Evolutionary conservation across 352 stramenopile species (phyloP).

Genomic region (Phytophthora idaei): DNA sequence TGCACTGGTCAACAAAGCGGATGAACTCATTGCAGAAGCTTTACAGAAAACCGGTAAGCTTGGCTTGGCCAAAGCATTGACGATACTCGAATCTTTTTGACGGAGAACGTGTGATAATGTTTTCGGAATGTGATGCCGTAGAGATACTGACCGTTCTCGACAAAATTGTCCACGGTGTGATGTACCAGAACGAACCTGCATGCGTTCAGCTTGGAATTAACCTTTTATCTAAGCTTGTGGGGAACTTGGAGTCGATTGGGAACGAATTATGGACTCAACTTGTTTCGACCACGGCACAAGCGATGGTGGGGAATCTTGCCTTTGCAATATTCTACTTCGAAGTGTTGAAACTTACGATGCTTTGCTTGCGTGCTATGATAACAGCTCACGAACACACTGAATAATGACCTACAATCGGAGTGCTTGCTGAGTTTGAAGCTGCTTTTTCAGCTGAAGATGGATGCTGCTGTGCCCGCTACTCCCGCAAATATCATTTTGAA

Average conservation of each 20-base stretch:
- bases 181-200: conserved; percentile 20
- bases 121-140: neutral
- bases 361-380: neutral
- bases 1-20: conserved; percentile 6
- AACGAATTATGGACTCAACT: conserved; percentile 16
- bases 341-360: neutral
- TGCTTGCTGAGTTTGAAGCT: conserved; percentile 32
- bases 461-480: conserved; percentile 17
- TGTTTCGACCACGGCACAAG: conserved; percentile 29
- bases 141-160: conserved; percentile 22
- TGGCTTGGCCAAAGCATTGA: neutral
- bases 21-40: neutral
- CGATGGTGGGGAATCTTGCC: conserved; percentile 24
- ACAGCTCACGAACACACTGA: conserved; percentile 29
- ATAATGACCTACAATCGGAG: conserved; percentile 19
- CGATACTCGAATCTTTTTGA: neutral
- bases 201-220: conserved; percentile 28
- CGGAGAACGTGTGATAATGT: neutral
- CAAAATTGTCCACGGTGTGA: conserved; percentile 31
- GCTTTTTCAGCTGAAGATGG: conserved; percentile 20
- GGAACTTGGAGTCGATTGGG: conserved; percentile 8
- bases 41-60: conserved; percentile 25
- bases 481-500: conserved; percentile 36
- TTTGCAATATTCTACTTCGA: neutral
- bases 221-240: conserved; percentile 23